Evolutionary conservation across 768 basidiomycete species (phyloP), one percentile per base, ranked within the genome.

Genomic region (Coprinopsis cinerea): DNA sequence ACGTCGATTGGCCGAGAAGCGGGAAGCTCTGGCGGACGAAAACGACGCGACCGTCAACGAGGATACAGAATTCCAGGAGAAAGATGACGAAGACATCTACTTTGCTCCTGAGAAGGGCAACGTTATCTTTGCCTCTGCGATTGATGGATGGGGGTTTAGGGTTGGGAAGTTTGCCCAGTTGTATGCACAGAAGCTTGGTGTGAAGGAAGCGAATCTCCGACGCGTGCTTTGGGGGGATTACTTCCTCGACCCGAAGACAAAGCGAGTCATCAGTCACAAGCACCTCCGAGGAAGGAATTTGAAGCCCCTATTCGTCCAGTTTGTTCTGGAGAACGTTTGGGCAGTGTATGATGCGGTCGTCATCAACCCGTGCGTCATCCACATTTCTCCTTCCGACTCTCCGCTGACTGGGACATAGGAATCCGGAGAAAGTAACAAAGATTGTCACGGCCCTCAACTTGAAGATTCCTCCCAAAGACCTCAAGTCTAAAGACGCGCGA

Each of bases 141-240:
- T 97, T 49, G 92, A 97, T 56, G 93, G 95, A 3, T 98, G 95
- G 95, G 96, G 94, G 0, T 99, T 99, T 70, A 79, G 95, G 37
- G 76, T 97, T 6, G 83, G 85, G 39, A 91, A 91, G 62, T 99
- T 99, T 59, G 92, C 96, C 0, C 84, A 93, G 61, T 72, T 98
- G 7, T 98, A 93, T 65, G 87, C 90, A 0, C 74, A 79, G 32
- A 97, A 95, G 65, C 77, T 99, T 11, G 88, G 90, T 23, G 85
- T 98, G 60, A 88, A 88, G 62, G 95, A 97, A 67, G 73, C 73
- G 4, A 94, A 89, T 60, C 69, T 99, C 30, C 76, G 88, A 51
- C 76, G 82, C 44, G 92, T 92, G 7, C 72, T 99, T 4, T 99
- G 96, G 96, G 96, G 96, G 2, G 96, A 98, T 66, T 98, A 85